phyloP scores from a whole-genome alignment of 2,329 filamentous ascomycete genomes.

The Sporothrix pallida region DNA sequence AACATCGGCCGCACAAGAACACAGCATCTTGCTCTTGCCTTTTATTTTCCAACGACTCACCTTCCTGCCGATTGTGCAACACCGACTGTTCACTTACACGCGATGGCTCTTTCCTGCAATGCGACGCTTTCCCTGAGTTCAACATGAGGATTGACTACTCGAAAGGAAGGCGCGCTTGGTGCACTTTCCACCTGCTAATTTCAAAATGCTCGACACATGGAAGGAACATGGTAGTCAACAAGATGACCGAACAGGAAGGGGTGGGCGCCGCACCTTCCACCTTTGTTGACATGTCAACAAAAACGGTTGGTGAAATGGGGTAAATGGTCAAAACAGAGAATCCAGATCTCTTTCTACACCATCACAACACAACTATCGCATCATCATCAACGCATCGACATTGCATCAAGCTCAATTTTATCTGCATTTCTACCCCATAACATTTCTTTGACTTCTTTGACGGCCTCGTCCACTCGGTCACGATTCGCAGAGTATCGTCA shows the following conservation, averaged over 20 bases:
- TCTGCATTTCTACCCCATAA: neutral
- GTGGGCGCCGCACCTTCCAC: neutral
- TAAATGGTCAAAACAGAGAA: neutral
- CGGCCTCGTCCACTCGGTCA: too few species aligned
- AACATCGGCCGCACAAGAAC: neutral
- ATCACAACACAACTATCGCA: too few species aligned
- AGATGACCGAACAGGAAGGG: neutral
- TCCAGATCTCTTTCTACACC: too few species aligned
- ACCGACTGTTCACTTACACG: too few species aligned
- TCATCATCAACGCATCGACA: neutral
- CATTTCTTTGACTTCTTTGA: too few species aligned
- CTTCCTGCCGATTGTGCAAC: too few species aligned
- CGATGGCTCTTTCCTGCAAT: too few species aligned
- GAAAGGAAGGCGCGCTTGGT: neutral
- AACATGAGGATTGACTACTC: neutral
- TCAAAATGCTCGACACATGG: neutral
- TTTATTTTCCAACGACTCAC: neutral
- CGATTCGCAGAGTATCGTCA: too few species aligned
- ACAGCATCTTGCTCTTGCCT: neutral
- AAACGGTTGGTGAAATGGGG: neutral
- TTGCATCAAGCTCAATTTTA: neutral
- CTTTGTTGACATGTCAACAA: neutral
- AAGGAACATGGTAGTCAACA: neutral
- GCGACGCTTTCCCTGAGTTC: neutral
- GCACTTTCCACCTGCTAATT: neutral